phyloP scores from a whole-genome alignment of 768 basidiomycete genomes.

The Guyanaporus albipodus region DNA sequence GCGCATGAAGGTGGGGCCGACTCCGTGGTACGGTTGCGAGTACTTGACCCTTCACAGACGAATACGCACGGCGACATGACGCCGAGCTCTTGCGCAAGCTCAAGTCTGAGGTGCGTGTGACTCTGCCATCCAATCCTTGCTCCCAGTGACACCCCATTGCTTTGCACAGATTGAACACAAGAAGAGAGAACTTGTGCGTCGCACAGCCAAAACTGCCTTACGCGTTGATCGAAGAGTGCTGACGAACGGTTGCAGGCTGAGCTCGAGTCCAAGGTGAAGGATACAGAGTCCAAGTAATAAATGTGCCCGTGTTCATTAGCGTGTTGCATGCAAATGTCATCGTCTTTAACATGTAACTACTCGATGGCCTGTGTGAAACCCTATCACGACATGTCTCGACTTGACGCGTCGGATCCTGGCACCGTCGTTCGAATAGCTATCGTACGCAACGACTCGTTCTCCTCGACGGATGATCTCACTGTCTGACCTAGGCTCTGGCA shows the following conservation, averaged over 20 bases:
- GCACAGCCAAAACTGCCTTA: conserved; percentile 11
- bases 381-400: too few relatives aligned
- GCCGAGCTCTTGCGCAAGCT: conserved; percentile 55
- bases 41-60: conserved; percentile 41
- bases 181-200: conserved; percentile 32
- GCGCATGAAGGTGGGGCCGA: conserved; percentile 54
- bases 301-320: conserved; percentile 8
- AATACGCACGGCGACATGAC: conserved; percentile 61
- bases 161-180: conserved; percentile 28
- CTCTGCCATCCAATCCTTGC: too few relatives aligned
- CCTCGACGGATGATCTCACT: not conserved
- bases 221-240: conserved; percentile 11
- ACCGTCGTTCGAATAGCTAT: conserved; percentile 21
- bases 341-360: not conserved
- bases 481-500: conserved; percentile 14
- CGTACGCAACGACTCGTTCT: conserved; percentile 13
- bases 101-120: conserved; percentile 46
- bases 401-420: conserved; percentile 10
- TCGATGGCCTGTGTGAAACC: too few relatives aligned
- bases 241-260: conserved; percentile 22
- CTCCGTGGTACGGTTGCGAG: not conserved
- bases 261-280: conserved; percentile 28
- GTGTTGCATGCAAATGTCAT: not conserved
- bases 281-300: conserved; percentile 20
- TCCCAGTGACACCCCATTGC: not conserved